Percentiles rank a stretch among this genome's conserved stretches.
phyloP scores from a whole-genome alignment of 108 stramenopile genomes.

The Pseudonitzschia pungens region DNA sequence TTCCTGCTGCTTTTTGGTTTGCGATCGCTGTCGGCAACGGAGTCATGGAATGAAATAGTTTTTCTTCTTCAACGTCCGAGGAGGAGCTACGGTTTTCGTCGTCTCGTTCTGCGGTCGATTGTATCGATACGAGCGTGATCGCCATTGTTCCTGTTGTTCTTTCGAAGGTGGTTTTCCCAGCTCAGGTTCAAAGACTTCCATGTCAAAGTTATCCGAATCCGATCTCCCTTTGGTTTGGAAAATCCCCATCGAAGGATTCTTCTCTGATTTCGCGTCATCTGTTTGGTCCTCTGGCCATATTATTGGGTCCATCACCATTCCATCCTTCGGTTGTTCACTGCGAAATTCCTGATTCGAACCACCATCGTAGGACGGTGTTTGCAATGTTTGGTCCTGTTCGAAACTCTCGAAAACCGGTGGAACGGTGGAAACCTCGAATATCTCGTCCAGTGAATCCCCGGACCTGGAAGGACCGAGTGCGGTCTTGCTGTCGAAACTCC shows the following conservation, averaged over 20 bases:
- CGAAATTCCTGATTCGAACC: neutral
- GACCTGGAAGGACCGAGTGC: neutral
- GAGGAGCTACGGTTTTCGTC: neutral
- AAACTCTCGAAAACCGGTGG: neutral
- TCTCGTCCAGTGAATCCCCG: neutral
- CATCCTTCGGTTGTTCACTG: neutral
- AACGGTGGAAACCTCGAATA: neutral
- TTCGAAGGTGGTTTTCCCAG: neutral
- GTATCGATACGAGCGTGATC: neutral
- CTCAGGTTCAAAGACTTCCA: neutral
- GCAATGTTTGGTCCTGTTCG: too few species aligned
- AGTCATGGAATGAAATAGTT: neutral
- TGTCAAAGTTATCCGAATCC: neutral
- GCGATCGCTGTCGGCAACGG: neutral
- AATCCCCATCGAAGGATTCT: neutral
- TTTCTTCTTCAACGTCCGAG: neutral
- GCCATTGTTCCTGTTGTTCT: neutral
- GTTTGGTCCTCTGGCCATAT: neutral
- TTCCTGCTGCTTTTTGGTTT: neutral
- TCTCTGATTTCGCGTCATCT: neutral
- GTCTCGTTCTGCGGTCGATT: neutral
- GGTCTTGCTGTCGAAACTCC: neutral
- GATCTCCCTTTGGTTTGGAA: slow-evolving; percentile 1
- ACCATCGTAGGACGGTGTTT: neutral
- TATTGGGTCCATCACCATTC: neutral